phyloP scores from a whole-genome alignment of 495 filamentous ascomycete genomes.

The Jackrogersella multiformis region DNA sequence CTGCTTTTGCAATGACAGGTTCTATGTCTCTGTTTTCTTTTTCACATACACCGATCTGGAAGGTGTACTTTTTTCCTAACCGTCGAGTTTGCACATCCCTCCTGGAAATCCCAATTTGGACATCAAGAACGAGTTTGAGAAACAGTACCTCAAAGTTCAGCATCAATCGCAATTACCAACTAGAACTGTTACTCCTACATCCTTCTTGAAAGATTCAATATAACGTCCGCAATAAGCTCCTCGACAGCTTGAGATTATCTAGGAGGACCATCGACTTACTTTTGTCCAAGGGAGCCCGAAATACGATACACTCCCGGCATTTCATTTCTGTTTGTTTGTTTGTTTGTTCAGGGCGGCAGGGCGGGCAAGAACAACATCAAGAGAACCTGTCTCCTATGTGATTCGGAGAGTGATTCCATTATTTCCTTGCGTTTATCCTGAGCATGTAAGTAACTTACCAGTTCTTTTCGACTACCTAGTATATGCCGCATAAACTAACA shows the following conservation, averaged over 20 bases:
- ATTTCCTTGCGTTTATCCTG: too few relatives aligned
- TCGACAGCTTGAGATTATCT: background rate
- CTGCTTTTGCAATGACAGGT: background rate
- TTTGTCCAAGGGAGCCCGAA: background rate
- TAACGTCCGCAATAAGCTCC: too few relatives aligned
- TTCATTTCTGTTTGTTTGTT: conserved; percentile 1
- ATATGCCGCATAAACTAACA: background rate
- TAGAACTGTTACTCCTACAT: background rate
- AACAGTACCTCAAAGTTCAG: background rate
- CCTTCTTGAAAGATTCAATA: background rate
- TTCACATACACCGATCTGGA: background rate
- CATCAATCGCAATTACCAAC: background rate
- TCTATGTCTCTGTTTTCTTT: background rate
- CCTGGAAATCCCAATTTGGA: background rate
- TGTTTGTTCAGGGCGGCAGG: background rate
- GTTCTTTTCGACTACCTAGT: too few relatives aligned
- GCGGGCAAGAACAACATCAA: background rate
- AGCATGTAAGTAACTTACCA: background rate
- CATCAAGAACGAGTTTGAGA: background rate
- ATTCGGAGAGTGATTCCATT: too few relatives aligned
- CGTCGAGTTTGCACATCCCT: background rate
- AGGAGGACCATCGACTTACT: background rate
- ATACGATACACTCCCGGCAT: background rate
- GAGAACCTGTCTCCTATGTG: background rate
- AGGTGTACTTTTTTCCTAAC: too few relatives aligned